phyloP scores from a whole-genome alignment of 1,284 basidiomycete species.

The Coriolopsis trogii region DNA sequence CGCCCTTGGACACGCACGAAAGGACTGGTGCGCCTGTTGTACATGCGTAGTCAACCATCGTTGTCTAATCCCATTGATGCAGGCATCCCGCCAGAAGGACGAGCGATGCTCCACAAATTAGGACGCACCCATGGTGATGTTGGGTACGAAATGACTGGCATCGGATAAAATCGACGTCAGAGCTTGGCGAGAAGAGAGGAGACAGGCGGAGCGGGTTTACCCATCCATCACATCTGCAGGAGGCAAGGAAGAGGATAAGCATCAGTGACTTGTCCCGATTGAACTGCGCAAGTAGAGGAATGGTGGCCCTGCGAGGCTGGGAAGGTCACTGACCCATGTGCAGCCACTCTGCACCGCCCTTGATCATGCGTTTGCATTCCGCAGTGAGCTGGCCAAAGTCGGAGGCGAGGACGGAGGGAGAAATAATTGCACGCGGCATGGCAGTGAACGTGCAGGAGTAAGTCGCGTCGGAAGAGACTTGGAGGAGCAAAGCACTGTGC shows the following conservation, averaged over 20 bases:
- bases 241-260: background rate
- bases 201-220: slow-evolving; percentile 43
- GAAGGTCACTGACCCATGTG: slow-evolving; percentile 86
- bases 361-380: slow-evolving; percentile 93
- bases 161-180: slow-evolving; percentile 22
- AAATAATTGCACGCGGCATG: slow-evolving; percentile 88
- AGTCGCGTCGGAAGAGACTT: background rate
- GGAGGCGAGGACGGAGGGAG: slow-evolving; percentile 91
- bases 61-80: slow-evolving; percentile 9
- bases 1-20: slow-evolving; percentile 83
- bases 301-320: background rate
- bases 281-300: background rate
- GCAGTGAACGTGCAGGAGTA: background rate
- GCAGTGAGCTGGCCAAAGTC: slow-evolving; percentile 91
- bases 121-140: slow-evolving; percentile 89
- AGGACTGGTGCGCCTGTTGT: slow-evolving; percentile 85
- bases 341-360: slow-evolving; percentile 91
- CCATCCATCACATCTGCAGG: slow-evolving; percentile 94
- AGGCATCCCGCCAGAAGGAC: background rate
- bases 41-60: slow-evolving; percentile 16
- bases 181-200: background rate
- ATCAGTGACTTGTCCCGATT: background rate
- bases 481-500: background rate
- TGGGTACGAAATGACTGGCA: slow-evolving; percentile 93
- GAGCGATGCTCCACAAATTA: background rate